A percentile compares a stretch with the other conserved stretches of the same genome.
Conservation (phyloP, 768 basidiomycete species). For the Phylloporus scabripes region DNA sequence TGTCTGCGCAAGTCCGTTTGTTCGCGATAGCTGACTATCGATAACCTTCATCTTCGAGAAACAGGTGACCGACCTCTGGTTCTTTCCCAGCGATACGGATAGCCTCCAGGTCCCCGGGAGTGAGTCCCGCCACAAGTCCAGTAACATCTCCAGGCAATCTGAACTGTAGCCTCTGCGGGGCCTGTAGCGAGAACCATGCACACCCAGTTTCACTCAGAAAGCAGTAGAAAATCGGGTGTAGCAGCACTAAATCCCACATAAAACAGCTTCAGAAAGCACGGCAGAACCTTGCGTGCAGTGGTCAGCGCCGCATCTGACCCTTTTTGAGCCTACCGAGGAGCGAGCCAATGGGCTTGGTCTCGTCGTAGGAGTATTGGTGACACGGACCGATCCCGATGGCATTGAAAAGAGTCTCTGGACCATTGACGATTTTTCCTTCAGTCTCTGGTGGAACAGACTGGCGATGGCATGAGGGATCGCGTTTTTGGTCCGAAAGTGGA, state of each 20-base stretch:
- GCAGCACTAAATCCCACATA: background rate
- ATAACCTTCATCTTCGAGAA: rapidly evolving
- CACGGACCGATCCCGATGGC: conserved; percentile 36
- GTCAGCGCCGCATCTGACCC: conserved; percentile 1
- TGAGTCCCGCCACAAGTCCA: rapidly evolving
- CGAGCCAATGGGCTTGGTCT: background rate
- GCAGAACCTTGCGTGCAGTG: conserved; percentile 3
- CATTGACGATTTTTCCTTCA: conserved; percentile 9
- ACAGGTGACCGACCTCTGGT: background rate
- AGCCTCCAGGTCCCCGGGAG: background rate
- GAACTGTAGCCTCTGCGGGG: no score
- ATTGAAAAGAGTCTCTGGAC: conserved; percentile 4
- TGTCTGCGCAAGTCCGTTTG: no score
- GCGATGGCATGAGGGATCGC: background rate
- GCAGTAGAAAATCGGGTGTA: background rate
- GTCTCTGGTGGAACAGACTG: background rate
- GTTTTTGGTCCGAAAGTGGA: conserved; percentile 9
- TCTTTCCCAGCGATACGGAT: background rate
- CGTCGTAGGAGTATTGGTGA: conserved; percentile 25
- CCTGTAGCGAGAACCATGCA: no score
- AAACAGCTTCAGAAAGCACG: background rate
- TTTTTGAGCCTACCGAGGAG: conserved; percentile 4
- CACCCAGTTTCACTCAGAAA: no score
- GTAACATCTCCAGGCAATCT: no score
- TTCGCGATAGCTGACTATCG: no score